Base-by-base conservation (phyloP, 306 rosid species). In the Ochetophila trinervis region DNA sequence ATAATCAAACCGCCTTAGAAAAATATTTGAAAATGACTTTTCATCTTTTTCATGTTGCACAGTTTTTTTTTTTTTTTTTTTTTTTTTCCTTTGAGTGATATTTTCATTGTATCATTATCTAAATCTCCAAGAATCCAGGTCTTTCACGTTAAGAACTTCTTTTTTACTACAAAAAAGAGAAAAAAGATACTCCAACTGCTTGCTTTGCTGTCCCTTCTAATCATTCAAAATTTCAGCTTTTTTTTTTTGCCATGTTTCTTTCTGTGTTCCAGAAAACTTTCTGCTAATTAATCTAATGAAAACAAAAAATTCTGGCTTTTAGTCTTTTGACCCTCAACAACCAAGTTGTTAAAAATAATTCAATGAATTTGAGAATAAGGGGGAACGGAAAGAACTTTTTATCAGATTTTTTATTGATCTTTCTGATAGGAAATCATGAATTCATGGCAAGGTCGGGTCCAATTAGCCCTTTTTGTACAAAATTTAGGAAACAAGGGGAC, bases 381-480 rank as follows among this genome's bases (percentile, higher is more conserved):
- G 13, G 78, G 77, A 68, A 56, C 79, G 55, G 49, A 56, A 50
- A 45, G 63, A 64, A 70, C 52, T 71, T 44, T 45, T 7, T 50
- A 17, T 23, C 57, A 70, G 83, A 77, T 74, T 71, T 62, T 71
- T 55, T 27, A 12, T n/a, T 67, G 53, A 73, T 69, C 66, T 64
- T 20, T 40, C 15, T 21, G 53, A 24, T 68, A 32, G 53, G 50
- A 68, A 63, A 66, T 70, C 54, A 62, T 54, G 10, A 12, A 12
- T 40, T 1, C 8, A 37, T 2, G 59, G 66, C 20, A n/a, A 37
- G 30, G 21, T 4, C 57, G 65, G 70, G 66, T 27, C 23, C 72
- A 15, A 60, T 19, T 61, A 73, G 55, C 69, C 60, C 27, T 60
- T 40, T 35, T 0, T 4, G 73, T 61, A 23, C 14, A 66, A 57